Conservation (phyloP, 768 basidiomycete genomes). For the Fomitopsis serialis region DNA sequence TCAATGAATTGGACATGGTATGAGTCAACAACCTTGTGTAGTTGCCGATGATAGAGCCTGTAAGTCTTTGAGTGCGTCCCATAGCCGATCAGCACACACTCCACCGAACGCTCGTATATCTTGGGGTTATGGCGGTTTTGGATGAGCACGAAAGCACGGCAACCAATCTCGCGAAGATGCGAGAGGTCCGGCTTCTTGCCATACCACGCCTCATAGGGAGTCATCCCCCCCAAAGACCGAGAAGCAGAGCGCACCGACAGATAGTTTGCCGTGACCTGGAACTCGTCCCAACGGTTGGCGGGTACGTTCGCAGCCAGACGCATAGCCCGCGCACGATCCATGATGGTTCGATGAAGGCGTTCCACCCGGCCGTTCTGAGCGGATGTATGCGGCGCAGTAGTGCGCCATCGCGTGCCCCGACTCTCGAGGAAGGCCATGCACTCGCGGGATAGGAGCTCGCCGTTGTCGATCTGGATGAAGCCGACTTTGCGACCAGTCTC, state of each 20-base stretch:
- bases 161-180: slow-evolving; percentile 23
- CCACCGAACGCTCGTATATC: slow-evolving; percentile 10
- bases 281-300: slow-evolving; percentile 7
- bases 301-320: neutral
- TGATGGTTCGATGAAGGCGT: slow-evolving; percentile 29
- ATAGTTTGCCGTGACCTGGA: slow-evolving; percentile 7
- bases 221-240: neutral
- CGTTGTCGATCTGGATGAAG: slow-evolving; percentile 16
- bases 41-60: slow-evolving; percentile 15
- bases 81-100: slow-evolving; percentile 23
- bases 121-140: slow-evolving; percentile 17
- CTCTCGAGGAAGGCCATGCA: neutral
- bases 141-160: slow-evolving; percentile 16
- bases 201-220: slow-evolving; percentile 10
- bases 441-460: slow-evolving; percentile 15
- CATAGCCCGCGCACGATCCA: slow-evolving; percentile 11
- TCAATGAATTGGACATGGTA: slow-evolving; percentile 20
- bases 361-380: slow-evolving; percentile 33
- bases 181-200: slow-evolving; percentile 12
- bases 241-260: slow-evolving; percentile 4
- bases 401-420: slow-evolving; percentile 14
- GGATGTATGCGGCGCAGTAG: slow-evolving; percentile 30
- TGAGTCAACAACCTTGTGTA: slow-evolving; percentile 7
- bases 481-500: slow-evolving; percentile 16
- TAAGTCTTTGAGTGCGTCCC: slow-evolving; percentile 18